These are phyloP conservation scores for Pulveroboletus sp. DNA, from an alignment of 768 basidiomycete genomes.

Conservation along the genomic window DNA sequence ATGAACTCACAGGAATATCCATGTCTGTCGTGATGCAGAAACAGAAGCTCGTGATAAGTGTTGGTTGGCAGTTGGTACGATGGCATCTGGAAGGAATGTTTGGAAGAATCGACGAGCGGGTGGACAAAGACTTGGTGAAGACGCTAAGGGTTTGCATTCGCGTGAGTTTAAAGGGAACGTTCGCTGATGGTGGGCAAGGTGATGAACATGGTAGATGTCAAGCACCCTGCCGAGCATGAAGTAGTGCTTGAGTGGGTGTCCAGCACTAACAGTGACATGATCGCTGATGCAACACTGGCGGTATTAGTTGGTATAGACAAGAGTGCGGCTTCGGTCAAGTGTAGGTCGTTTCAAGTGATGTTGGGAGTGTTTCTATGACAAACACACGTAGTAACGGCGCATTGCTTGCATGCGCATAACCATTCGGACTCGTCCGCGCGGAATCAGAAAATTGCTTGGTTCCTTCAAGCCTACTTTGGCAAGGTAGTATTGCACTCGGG, in stretches of 20 bases:
- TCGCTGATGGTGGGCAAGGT: conserved; percentile 46
- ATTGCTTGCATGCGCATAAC: conserved; percentile 55
- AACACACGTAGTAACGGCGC: conserved; percentile 46
- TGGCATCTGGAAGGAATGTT: conserved; percentile 98
- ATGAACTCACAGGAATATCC: conserved; percentile 83
- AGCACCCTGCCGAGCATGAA: conserved; percentile 66
- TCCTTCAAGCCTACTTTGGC: conserved; percentile 94
- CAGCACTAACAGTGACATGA: conserved; percentile 91
- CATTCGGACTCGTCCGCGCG: conserved; percentile 52
- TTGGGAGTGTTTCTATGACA: background rate
- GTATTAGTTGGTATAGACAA: conserved; percentile 85
- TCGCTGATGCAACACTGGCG: conserved; percentile 90
- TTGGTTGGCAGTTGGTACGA: conserved; percentile 85
- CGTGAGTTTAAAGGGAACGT: background rate
- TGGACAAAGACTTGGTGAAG: conserved; percentile 54
- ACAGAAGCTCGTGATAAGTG: conserved; percentile 74
- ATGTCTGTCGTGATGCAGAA: conserved; percentile 81
- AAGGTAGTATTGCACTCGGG: conserved; percentile 55
- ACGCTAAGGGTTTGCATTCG: conserved; percentile 57
- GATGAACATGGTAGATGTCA: conserved; percentile 85
- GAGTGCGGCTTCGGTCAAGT: conserved; percentile 91
- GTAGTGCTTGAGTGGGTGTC: conserved; percentile 91
- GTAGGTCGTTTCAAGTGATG: conserved; percentile 23
- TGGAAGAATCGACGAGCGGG: conserved; percentile 67
- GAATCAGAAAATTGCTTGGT: conserved; percentile 63